Conservation (phyloP, 2,329 filamentous ascomycete species). For the Nemania abortiva region DNA sequence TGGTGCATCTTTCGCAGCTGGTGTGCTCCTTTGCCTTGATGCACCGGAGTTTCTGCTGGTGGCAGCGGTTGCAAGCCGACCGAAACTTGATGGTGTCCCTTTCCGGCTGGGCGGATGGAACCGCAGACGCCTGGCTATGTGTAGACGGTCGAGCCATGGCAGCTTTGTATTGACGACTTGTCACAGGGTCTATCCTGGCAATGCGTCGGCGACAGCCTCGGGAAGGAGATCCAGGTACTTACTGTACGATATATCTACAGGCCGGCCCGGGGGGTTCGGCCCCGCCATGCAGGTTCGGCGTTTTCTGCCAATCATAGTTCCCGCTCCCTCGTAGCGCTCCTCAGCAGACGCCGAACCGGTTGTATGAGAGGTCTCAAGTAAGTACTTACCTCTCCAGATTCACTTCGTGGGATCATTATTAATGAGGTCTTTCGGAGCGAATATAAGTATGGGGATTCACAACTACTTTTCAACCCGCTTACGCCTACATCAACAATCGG, state of each 20-base stretch:
- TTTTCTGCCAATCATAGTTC: slow-evolving; percentile 33
- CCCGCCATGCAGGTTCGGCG: slow-evolving; percentile 29
- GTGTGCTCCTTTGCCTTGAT: slow-evolving; percentile 14
- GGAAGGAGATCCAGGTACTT: neutral
- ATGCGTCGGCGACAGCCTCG: neutral
- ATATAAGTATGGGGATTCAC: too few species aligned
- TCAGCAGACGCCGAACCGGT: slow-evolving; percentile 23
- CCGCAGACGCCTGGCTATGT: neutral
- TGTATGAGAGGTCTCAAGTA: neutral
- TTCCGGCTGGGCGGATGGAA: neutral
- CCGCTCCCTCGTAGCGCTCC: neutral
- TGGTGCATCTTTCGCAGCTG: slow-evolving; percentile 28
- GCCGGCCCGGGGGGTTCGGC: slow-evolving; percentile 11
- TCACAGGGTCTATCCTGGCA: neutral
- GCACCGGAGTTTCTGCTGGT: slow-evolving; percentile 34
- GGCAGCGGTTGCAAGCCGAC: slow-evolving; percentile 35
- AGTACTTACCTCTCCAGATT: too few species aligned
- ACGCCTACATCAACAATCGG: neutral
- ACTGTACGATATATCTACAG: neutral
- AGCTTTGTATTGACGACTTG: neutral
- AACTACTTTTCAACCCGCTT: neutral
- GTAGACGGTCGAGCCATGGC: neutral
- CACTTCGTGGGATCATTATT: too few species aligned
- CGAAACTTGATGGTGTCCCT: slow-evolving; percentile 15
- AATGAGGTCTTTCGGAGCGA: too few species aligned